Percentiles rank a stretch among this genome's conserved stretches.
phyloP scores from a whole-genome alignment of 768 basidiomycete species.

The Rhizopogon rudus region DNA sequence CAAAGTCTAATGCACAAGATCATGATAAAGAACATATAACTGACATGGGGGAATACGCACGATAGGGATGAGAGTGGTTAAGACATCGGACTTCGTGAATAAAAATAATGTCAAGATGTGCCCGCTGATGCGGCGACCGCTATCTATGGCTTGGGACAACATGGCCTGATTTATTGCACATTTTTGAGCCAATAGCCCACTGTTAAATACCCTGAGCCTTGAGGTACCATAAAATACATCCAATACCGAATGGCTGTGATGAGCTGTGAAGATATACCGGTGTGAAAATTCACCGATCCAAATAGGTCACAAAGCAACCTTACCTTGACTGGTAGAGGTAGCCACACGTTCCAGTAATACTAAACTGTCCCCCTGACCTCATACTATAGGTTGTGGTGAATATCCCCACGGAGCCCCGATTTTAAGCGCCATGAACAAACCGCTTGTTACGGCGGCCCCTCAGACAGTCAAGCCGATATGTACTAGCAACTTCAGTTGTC shows the following conservation, averaged over 20 bases:
- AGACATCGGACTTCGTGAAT: slow-evolving; percentile 5
- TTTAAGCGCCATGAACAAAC: too few relatives aligned
- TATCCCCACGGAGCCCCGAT: too few relatives aligned
- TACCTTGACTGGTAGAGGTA: too few relatives aligned
- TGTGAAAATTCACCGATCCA: background rate
- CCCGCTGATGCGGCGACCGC: background rate
- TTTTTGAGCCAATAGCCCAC: background rate
- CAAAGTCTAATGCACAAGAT: slow-evolving; percentile 14
- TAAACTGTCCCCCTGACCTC: too few relatives aligned
- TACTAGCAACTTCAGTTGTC: too few relatives aligned
- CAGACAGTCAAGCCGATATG: background rate
- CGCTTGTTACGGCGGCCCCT: too few relatives aligned
- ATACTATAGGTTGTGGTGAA: too few relatives aligned
- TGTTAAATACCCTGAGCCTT: background rate
- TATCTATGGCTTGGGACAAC: background rate
- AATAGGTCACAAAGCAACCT: background rate
- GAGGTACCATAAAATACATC: too few relatives aligned
- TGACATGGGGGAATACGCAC: background rate
- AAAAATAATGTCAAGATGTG: slow-evolving; percentile 9
- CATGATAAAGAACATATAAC: background rate
- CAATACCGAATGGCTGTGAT: background rate
- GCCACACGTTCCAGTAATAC: too few relatives aligned
- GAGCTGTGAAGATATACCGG: background rate
- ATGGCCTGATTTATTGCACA: background rate
- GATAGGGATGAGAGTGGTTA: slow-evolving; percentile 4